Evolutionary conservation across 257 asterid genomes (phyloP), one percentile per base, ranked within the genome.

Genomic region (Solanum dulcamara): DNA sequence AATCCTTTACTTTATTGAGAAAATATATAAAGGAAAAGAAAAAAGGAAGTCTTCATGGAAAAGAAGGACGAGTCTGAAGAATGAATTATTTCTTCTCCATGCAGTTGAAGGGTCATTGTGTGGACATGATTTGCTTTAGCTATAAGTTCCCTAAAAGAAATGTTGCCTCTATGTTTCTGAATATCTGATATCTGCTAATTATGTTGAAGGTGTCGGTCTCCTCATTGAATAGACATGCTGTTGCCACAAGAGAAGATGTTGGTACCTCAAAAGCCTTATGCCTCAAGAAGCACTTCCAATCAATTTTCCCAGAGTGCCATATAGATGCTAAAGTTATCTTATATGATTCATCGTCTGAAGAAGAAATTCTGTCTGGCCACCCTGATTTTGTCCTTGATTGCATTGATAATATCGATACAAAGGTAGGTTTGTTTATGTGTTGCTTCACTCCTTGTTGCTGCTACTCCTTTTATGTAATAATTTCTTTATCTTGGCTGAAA

Each of bases 161-260:
- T 30, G 64, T 50, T 30, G 24, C 51, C 51, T 30, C 44, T 48
- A 50, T 79, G 60, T 30, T 30, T 18, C 44, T 13, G 37, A 30
- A 79, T 4, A 28, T 48, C 44, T 79, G 83, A 79, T 79, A 28
- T 79, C 30, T 30, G 83, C 83, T 48, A 79, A 48, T 79, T 28
- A 10, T 50, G 35, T 79, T 88, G 89, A 90, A 96, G 98, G 98
- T 96, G 89, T 93, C 99, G 59, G 97, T 96, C 87, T 95, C 99
- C 67, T 96, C 98, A 55, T 91, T 96, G 87, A 95, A 96, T 92
- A 93, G 99, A 87, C 99, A 96, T 90, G 98, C 98, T 85, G 98
- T 94, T 87, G 99, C 98, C 7, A 95, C 97, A 53, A 95, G 99
- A 84, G 96, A 92, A 89, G 99, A 96, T 89, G 99, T 96, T 79